Percentiles rank a stretch among this genome's conserved stretches.
These are phyloP conservation scores for Neospora caninum DNA, from an alignment of 169 alveolate genomes.

Conservation along the genomic window DNA sequence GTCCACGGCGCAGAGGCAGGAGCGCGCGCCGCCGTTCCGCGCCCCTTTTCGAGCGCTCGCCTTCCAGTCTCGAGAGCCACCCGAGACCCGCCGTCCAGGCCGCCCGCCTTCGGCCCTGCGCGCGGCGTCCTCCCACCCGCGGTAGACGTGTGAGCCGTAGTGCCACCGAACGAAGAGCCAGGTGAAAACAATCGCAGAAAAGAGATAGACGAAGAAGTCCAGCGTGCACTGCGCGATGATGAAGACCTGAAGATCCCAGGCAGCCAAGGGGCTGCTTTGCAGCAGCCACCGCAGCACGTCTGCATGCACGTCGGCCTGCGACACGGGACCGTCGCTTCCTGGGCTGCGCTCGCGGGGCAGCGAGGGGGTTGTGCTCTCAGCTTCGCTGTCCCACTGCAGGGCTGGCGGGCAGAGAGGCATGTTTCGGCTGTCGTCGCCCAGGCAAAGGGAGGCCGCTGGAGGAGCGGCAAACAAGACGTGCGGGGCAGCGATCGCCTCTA, in stretches of 20 bases:
- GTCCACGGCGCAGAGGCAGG: no score
- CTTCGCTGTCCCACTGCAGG: not conserved
- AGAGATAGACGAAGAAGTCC: conserved; percentile 33
- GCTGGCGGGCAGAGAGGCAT: not conserved
- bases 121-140: no score
- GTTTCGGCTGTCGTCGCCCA: not conserved
- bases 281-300: conserved; percentile 40
- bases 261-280: not conserved
- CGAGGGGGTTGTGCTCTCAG: not conserved
- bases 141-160: not conserved
- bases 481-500: not conserved
- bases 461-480: not conserved
- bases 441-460: not conserved
- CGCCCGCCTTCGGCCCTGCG: no score
- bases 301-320: conserved; percentile 13
- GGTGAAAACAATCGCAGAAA: conserved; percentile 38
- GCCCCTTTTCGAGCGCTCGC: no score
- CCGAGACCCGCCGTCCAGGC: no score
- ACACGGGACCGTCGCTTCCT: not conserved
- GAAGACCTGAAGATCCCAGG: conserved; percentile 52
- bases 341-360: not conserved
- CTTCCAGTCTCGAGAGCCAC: no score
- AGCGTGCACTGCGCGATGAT: conserved; percentile 16
- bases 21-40: no score
- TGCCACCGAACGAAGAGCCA: conserved; percentile 23